phyloP scores from a whole-genome alignment of 352 stramenopile species.

The Lagenidium sp. region DNA sequence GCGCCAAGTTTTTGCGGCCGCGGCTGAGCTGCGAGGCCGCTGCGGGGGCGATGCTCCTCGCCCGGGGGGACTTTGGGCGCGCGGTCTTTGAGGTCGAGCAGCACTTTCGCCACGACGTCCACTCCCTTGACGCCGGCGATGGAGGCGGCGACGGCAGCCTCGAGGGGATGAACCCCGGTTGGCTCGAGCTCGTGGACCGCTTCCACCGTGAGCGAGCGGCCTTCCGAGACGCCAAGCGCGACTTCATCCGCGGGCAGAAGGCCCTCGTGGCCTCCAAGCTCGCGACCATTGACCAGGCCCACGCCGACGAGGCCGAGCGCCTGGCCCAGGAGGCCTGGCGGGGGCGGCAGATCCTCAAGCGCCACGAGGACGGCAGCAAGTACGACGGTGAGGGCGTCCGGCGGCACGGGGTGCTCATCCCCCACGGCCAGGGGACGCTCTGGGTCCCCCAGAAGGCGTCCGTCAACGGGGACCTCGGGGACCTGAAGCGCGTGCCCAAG shows the following conservation, averaged over 20 bases:
- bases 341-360: conserved; percentile 41
- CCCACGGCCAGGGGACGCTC: conserved; percentile 47
- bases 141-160: conserved; percentile 2
- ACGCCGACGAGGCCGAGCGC: conserved; percentile 22
- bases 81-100: conserved; percentile 43
- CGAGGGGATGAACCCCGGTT: conserved; percentile 2
- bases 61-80: conserved; percentile 23
- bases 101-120: conserved; percentile 9
- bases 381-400: conserved; percentile 52
- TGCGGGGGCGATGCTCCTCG: conserved; percentile 42
- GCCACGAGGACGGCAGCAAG: conserved; percentile 56
- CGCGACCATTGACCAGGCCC: conserved; percentile 16
- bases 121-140: conserved; percentile 2
- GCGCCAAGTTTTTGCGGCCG: conserved; percentile 14
- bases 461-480: conserved; percentile 11
- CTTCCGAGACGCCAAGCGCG: conserved; percentile 35
- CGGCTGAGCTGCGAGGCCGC: conserved; percentile 25
- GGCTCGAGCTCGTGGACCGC: conserved; percentile 21
- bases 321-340: conserved; percentile 25
- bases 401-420: conserved; percentile 27
- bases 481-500: conserved; percentile 34
- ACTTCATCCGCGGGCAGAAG: conserved; percentile 30
- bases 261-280: conserved; percentile 26
- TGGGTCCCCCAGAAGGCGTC: conserved; percentile 34
- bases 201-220: conserved; percentile 36